A percentile compares a stretch with the other conserved stretches of the same genome.
phyloP scores from a whole-genome alignment of 371 early-diverging fungal species.

The Mucor irregularis region DNA sequence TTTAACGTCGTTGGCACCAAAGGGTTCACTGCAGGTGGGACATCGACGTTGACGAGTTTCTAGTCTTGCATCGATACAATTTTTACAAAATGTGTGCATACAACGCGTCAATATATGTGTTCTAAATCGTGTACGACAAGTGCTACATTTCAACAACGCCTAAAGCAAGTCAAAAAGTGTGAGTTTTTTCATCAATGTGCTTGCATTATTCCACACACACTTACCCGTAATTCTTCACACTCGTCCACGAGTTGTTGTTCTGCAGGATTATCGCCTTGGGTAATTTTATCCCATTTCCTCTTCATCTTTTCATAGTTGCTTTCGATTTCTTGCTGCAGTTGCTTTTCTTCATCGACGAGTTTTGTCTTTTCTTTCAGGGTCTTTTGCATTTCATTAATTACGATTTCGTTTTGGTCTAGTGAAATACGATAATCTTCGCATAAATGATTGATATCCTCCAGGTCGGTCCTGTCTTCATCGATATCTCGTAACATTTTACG shows the following conservation, averaged over 20 bases:
- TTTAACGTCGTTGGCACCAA: constrained; percentile 90
- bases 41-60: constrained; percentile 97
- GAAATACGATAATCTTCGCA: constrained; percentile 23
- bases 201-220: too few relatives aligned
- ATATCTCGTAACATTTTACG: constrained; percentile 17
- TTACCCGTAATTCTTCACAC: constrained; percentile 46
- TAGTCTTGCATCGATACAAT: constrained; percentile 89
- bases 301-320: constrained; percentile 61
- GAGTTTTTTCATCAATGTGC: too few relatives aligned
- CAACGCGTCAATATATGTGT: constrained; percentile 82
- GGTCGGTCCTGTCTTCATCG: constrained; percentile 23
- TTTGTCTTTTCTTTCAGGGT: constrained; percentile 59
- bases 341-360: constrained; percentile 57
- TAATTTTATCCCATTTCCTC: constrained; percentile 54
- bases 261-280: constrained; percentile 53
- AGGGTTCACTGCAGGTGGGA: constrained; percentile 93
- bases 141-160: constrained; percentile 85
- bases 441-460: constrained; percentile 22
- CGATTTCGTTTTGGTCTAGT: constrained; percentile 17
- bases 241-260: constrained; percentile 53
- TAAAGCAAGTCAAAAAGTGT: constrained; percentile 39
- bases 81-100: constrained; percentile 97
- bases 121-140: constrained; percentile 86
- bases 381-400: constrained; percentile 27
- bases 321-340: constrained; percentile 48